phyloP scores from a whole-genome alignment of 225 moss, liverwort and hornwort genomes.

The Sphagnum tenellum region DNA sequence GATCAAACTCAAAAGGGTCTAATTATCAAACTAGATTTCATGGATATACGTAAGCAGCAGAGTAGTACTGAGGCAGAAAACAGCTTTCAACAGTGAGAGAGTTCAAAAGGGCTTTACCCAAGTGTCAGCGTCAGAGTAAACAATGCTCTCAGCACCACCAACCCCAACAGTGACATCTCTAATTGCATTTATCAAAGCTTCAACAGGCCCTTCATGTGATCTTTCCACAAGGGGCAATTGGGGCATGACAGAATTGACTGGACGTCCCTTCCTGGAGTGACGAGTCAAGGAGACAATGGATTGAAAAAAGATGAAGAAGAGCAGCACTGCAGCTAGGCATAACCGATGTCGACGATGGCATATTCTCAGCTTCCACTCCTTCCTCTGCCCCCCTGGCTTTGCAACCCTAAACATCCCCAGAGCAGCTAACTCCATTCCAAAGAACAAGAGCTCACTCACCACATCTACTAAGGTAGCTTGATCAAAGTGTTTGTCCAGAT shows the following conservation, averaged over 20 bases:
- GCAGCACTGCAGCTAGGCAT: neutral
- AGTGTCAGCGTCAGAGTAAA: slow-evolving; percentile 18
- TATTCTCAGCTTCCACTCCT: no score
- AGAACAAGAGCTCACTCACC: no score
- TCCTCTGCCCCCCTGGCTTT: no score
- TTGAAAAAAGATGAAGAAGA: slow-evolving; percentile 1
- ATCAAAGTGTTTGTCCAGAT: no score
- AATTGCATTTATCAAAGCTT: slow-evolving; percentile 21
- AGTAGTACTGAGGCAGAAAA: neutral
- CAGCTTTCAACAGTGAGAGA: neutral
- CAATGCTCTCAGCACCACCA: slow-evolving; percentile 11
- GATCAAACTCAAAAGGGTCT: slow-evolving; percentile 1
- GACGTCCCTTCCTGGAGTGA: neutral
- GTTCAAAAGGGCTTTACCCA: slow-evolving; percentile 18
- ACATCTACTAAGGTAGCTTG: no score
- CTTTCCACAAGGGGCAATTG: slow-evolving; percentile 11
- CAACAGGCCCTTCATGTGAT: slow-evolving; percentile 11
- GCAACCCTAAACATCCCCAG: no score
- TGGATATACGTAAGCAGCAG: neutral
- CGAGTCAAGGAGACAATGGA: neutral
- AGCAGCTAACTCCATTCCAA: no score
- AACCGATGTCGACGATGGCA: neutral
- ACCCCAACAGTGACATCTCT: slow-evolving; percentile 22
- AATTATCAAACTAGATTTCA: neutral
- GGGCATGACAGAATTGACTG: slow-evolving; percentile 10